Conservation (phyloP, 2,329 filamentous ascomycete species). For the Aspergillus sp. region DNA sequence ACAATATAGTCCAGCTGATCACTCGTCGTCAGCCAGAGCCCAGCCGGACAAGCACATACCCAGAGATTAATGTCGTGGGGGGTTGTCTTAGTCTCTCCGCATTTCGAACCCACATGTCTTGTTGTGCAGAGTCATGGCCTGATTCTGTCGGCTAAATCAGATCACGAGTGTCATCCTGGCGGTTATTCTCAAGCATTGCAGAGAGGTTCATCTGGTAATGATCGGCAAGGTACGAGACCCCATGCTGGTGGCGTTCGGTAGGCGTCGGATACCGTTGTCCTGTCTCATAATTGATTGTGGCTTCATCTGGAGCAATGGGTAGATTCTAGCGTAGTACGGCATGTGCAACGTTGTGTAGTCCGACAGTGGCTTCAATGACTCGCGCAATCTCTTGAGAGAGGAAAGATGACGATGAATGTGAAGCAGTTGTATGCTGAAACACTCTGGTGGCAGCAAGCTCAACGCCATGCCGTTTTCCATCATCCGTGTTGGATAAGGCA, state of each 20-base stretch:
- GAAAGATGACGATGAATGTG: neutral
- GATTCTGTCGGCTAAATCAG: slow-evolving; percentile 8
- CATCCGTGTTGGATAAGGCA: neutral
- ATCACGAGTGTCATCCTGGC: neutral
- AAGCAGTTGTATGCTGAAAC: neutral
- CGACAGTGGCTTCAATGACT: neutral
- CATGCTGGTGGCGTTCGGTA: neutral
- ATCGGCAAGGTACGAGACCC: slow-evolving; percentile 4
- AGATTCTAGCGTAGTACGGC: neutral
- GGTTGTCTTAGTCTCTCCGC: neutral
- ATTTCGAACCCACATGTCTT: neutral
- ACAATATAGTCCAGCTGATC: neutral
- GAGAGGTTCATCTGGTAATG: neutral
- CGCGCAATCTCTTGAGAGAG: no score
- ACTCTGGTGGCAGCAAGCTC: neutral
- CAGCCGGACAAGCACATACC: neutral
- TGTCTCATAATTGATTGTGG: no score
- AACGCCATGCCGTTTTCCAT: neutral
- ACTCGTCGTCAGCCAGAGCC: neutral
- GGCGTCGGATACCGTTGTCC: no score
- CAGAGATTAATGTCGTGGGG: neutral
- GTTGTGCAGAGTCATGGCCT: neutral
- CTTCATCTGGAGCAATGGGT: no score
- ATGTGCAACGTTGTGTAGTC: no score
- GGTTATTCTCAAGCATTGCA: neutral